Evolutionary conservation across 768 basidiomycete genomes (phyloP).

Genomic region (Tricholoma terreum): DNA sequence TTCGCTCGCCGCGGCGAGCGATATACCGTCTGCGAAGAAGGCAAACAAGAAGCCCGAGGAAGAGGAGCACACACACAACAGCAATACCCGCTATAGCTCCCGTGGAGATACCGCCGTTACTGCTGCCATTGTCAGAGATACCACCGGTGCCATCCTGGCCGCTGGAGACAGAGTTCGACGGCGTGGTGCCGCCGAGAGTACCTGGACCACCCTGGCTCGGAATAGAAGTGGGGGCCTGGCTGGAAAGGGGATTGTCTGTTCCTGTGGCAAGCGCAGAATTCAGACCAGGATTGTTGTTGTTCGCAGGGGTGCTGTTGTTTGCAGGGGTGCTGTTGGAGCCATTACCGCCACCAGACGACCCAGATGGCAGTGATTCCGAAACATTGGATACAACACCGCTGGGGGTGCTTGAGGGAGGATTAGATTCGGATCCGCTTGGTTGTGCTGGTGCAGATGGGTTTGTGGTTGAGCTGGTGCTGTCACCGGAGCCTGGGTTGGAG

Average conservation of each 20-base stretch:
- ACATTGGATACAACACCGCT: not conserved
- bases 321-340: not conserved
- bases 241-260: not conserved
- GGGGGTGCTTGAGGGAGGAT: not conserved
- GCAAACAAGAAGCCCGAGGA: slow-evolving; percentile 36
- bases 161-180: not conserved
- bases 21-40: slow-evolving; percentile 46
- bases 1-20: slow-evolving; percentile 39
- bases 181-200: slow-evolving; percentile 1
- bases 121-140: not conserved
- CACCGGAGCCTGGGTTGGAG: slow-evolving; percentile 2
- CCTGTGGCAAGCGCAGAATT: slow-evolving; percentile 3
- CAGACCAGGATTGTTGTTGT: not conserved
- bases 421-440: not conserved
- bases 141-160: slow-evolving; percentile 7
- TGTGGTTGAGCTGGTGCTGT: not conserved
- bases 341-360: slow-evolving; percentile 1
- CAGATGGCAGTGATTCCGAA: not conserved
- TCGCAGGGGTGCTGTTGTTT: slow-evolving; percentile 3
- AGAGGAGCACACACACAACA: slow-evolving; percentile 35
- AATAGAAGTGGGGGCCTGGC: slow-evolving; percentile 9
- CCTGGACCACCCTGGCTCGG: slow-evolving; percentile 1
- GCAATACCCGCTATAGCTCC: slow-evolving; percentile 39
- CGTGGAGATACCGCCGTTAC: not conserved
- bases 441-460: not conserved